Conservation (phyloP, 192 early-diverging fungal species). For the Phlyctochytrium arcticum region DNA sequence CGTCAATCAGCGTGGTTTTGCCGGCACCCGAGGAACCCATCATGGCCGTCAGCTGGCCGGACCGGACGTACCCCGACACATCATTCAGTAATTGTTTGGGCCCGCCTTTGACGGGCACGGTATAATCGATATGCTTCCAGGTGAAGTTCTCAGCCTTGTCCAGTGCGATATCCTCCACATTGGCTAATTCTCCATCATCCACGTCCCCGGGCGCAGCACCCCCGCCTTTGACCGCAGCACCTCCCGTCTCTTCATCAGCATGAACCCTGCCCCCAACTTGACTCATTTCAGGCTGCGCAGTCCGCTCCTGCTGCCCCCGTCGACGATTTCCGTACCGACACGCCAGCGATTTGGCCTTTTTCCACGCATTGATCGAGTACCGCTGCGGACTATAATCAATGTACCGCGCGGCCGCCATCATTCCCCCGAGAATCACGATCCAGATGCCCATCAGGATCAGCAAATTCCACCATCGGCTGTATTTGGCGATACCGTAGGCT, state of each 20-base stretch:
- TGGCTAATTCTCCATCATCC: no score
- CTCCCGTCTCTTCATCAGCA: neutral
- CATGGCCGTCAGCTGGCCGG: neutral
- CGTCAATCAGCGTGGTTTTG: neutral
- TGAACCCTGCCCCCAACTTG: neutral
- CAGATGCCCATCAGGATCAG: slow-evolving; percentile 27
- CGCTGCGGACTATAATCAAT: slow-evolving; percentile 9
- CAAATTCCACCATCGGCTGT: slow-evolving; percentile 35
- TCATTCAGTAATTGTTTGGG: slow-evolving; percentile 40
- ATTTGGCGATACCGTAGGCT: slow-evolving; percentile 5
- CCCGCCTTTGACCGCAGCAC: neutral
- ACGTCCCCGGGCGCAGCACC: no score
- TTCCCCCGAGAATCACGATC: slow-evolving; percentile 17
- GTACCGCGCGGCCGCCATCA: slow-evolving; percentile 8
- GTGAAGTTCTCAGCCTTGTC: no score
- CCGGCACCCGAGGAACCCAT: neutral
- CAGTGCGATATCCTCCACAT: no score
- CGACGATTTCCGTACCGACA: neutral
- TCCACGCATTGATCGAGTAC: slow-evolving; percentile 19
- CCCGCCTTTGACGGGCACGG: slow-evolving; percentile 45
- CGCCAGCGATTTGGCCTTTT: slow-evolving; percentile 9
- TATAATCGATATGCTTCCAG: slow-evolving; percentile 60
- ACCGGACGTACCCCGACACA: neutral
- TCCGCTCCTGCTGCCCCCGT: neutral
- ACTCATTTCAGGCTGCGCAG: no score